Percentiles rank a stretch among this genome's conserved stretches.
These are phyloP conservation scores for Fusarium drepaniforme DNA, from an alignment of 2,329 filamentous ascomycete species.

Conservation along the genomic window DNA sequence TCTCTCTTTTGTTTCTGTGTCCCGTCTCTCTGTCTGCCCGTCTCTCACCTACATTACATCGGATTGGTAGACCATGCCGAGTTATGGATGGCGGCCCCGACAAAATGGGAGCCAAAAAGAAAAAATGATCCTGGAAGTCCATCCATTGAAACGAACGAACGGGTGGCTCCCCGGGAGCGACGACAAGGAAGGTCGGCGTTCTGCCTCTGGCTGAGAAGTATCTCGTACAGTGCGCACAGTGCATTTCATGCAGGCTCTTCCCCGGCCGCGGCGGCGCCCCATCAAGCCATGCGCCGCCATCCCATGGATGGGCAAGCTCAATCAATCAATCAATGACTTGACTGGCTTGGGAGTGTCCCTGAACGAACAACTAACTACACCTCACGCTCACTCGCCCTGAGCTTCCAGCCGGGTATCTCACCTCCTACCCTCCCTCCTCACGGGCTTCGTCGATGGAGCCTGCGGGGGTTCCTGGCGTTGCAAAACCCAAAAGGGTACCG, in stretches of 20 bases:
- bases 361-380: conserved; percentile 11
- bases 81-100: conserved; percentile 8
- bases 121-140: conserved; percentile 24
- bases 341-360: conserved; percentile 34
- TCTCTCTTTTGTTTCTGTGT: neutral
- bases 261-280: conserved; percentile 29
- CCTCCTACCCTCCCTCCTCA: neutral
- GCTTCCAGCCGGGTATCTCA: conserved; percentile 9
- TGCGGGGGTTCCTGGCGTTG: conserved; percentile 5
- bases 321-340: conserved; percentile 8
- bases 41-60: neutral
- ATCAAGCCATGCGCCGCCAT: conserved; percentile 22
- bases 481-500: conserved; percentile 22
- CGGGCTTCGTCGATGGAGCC: neutral
- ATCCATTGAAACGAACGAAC: conserved; percentile 42
- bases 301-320: neutral
- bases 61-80: conserved; percentile 6
- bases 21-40: neutral
- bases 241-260: conserved; percentile 22
- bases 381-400: conserved; percentile 7
- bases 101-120: conserved; percentile 18
- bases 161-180: conserved; percentile 35
- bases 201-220: neutral
- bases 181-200: conserved; percentile 6
- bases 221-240: conserved; percentile 37